Evolutionary conservation across 495 filamentous ascomycete species (phyloP), one percentile per base, ranked within the genome.

Genomic region (Delitschia confertaspora): DNA sequence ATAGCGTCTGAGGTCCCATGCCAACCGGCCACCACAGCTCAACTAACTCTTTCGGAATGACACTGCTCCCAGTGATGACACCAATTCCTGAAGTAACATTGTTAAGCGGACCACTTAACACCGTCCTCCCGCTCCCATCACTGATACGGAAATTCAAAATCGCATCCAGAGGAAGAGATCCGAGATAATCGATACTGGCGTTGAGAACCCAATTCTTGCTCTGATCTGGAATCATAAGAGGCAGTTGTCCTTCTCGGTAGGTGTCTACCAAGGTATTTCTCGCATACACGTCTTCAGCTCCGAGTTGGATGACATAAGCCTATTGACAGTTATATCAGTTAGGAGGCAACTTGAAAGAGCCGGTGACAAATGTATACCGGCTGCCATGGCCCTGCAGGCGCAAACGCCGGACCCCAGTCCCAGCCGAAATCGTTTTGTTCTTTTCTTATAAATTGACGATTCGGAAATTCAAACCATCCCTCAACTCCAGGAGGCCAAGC

Each of bases 361-460:
- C n/a, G n/a, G n/a, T n/a, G n/a, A n/a, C n/a, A n/a, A n/a, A n/a
- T n/a, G n/a, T n/a, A n/a, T 0, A 73, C 77, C 24, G 75, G 72
- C 51, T 73, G 70, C 79, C 77, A 83, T 7, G 76, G 71, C n/a
- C 79, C 79, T 7, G 73, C 75, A 1, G 79, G 77, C 3, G 74
- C 66, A 54, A 83, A 80, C 1, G 74, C 76, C 4, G 79, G 79
- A 4, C 78, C 76, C 78, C 78, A 82, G 46, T 82, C 79, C 78
- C 78, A 82, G 7, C 79, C 79, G 54, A 83, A 81, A 49, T 83
- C 79, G 7, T 69, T 78, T 50, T 82, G 79, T 47, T 82, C 73
- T 56, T 82, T 83, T 24, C 79, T 74, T 31, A 81, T 77, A 37
- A 74, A 81, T 62, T 73, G 70, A 3, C 76, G 68, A 42, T 79